Evolutionary conservation across 495 filamentous ascomycete genomes (phyloP).

Genomic region (Annulohypoxylon moriforme): DNA sequence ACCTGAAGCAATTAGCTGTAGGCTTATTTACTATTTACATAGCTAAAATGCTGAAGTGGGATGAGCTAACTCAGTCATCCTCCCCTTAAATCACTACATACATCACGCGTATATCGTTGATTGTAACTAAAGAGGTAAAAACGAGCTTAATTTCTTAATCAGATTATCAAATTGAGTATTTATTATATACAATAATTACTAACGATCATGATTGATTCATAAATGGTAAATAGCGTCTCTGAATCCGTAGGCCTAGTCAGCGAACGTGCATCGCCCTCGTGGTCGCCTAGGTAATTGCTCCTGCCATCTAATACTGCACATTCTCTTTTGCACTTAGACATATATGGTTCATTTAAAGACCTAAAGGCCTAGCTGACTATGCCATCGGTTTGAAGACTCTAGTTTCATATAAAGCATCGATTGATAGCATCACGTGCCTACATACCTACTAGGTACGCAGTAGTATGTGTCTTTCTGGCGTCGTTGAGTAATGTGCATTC

Average conservation of each 20-base stretch:
- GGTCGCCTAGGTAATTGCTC: background rate
- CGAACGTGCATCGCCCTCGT: background rate
- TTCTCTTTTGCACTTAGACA: background rate
- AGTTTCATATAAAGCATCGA: background rate
- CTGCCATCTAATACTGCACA: background rate
- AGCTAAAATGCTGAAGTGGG: background rate
- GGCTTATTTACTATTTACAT: background rate
- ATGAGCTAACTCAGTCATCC: background rate
- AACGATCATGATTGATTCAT: too few relatives aligned
- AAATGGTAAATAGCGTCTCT: background rate
- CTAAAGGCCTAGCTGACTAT: background rate
- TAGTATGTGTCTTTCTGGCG: background rate
- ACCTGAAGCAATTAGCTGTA: constrained; percentile 1
- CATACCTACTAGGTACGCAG: background rate
- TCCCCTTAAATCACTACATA: background rate
- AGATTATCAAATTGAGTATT: background rate
- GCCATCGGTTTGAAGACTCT: background rate
- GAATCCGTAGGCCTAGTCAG: background rate
- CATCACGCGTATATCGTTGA: background rate
- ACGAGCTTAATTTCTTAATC: background rate
- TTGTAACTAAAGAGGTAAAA: background rate
- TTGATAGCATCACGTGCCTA: background rate
- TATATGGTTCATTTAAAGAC: background rate
- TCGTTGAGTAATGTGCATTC: background rate
- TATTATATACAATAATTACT: too few relatives aligned